These are phyloP conservation scores for Nyssa sinensis DNA, from an alignment of 148 eudicot genomes.

Conservation along the genomic window DNA sequence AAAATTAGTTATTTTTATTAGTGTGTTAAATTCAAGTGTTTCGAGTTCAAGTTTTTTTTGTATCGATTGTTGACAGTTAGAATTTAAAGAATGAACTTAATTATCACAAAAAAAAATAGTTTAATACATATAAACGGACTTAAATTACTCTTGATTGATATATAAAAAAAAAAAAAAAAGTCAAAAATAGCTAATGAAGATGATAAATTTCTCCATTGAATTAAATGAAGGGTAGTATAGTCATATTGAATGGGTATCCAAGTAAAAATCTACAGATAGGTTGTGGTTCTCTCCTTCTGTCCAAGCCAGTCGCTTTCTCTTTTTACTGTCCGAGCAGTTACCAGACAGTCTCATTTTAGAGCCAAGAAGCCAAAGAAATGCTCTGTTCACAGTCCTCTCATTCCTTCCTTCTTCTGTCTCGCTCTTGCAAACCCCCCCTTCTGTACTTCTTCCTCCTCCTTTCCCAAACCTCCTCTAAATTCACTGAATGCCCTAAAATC, in stretches of 20 bases:
- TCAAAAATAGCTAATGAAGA: no score
- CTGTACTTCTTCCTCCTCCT: background rate
- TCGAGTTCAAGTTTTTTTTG: no score
- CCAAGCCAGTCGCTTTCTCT: conserved; percentile 4
- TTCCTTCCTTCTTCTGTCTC: background rate
- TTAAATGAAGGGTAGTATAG: background rate
- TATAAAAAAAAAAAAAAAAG: no score
- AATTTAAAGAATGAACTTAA: no score
- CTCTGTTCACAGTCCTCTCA: background rate
- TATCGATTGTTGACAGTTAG: no score
- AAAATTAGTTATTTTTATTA: no score
- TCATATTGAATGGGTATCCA: background rate
- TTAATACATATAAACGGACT: no score
- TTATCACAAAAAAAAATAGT: no score
- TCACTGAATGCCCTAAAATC: background rate
- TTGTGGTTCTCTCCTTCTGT: background rate
- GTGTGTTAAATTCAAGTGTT: no score
- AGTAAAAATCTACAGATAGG: background rate
- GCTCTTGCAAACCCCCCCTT: conserved; percentile 4
- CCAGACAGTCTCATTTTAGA: background rate
- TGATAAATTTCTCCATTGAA: no score
- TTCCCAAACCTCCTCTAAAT: background rate
- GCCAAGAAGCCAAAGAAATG: conserved; percentile 1
- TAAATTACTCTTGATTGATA: no score
- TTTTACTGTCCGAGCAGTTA: conserved; percentile 5